Evolutionary conservation across 2,329 filamentous ascomycete genomes (phyloP), one percentile per base, ranked within the genome.

Genomic region (Pochonia chlamydosporia): DNA sequence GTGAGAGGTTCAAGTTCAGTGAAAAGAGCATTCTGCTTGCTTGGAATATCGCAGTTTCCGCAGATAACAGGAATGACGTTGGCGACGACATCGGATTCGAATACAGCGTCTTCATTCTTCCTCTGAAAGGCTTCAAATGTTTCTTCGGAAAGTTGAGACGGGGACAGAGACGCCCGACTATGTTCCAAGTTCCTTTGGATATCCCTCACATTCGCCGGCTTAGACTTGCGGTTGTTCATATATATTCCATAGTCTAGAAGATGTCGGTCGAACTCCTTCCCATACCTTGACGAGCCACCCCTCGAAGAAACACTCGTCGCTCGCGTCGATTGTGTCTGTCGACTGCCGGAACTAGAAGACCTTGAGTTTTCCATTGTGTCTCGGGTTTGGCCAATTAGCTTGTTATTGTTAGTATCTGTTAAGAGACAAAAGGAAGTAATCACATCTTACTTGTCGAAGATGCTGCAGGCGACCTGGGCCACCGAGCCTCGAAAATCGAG

Each of bases 1-100:
- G 61, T 67, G 26, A 74, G 55, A 36, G 51, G 55, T 16, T 59
- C 55, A 39, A 72, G 61, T 46, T 69, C 42, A 4, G 49, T 50
- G 11, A 50, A 48, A 3, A 42, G 44, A 4, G 44, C 30, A 28
- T 50, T 41, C 23, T 44, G 40, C 20, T 23, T 44, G 30, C 20
- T 45, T 14, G 9, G 25, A 9, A 43, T 48, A 36, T 49, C 2
- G 67, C 57, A 46, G 56, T 44, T 31, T 49, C 54, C 43, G 55
- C 51, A 52, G 63, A 47, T 26, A 13, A 36, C 7, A 4, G 44
- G 30, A n/a, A 47, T n/a, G 14, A 42, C 26, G 18, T 16, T 26
- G 5, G 26, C 18, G 13, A 47, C 39, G 2, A 43, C n/a, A 23
- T 42, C 23, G 24, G 4, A 14, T 30, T 42, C 11, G 23, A 36